phyloP scores from a whole-genome alignment of 305 asterid genomes.

The Fraxinus latifolia region DNA sequence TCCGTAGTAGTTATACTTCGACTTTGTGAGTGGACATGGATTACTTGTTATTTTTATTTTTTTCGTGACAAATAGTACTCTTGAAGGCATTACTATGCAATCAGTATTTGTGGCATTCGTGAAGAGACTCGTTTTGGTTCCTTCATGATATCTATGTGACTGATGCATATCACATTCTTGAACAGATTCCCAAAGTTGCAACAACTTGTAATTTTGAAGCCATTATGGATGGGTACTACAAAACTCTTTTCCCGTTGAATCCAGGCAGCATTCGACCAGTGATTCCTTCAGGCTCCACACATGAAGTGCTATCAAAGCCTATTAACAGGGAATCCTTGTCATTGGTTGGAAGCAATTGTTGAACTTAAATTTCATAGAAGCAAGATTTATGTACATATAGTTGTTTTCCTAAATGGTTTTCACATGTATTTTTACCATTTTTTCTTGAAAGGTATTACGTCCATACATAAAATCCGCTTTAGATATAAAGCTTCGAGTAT shows the following conservation, averaged over 20 bases:
- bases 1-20: neutral
- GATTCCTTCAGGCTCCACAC: slow-evolving; percentile 53
- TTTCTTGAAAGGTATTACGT: neutral
- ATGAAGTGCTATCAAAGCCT: slow-evolving; percentile 49
- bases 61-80: neutral
- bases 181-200: slow-evolving; percentile 83
- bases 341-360: slow-evolving; percentile 16
- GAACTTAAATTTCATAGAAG: slow-evolving; percentile 26
- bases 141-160: neutral
- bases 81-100: neutral
- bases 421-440: neutral
- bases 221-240: slow-evolving; percentile 84
- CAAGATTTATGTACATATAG: neutral
- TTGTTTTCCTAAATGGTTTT: neutral
- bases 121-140: neutral
- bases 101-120: neutral
- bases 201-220: slow-evolving; percentile 75
- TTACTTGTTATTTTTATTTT: neutral
- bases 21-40: neutral
- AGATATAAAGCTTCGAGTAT: neutral
- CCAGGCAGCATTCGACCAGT: slow-evolving; percentile 71
- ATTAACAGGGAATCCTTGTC: slow-evolving; percentile 51
- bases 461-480: neutral
- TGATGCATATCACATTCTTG: neutral
- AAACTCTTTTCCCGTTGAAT: slow-evolving; percentile 75